Evolutionary conservation across 2,329 filamentous ascomycete genomes (phyloP), one percentile per base, ranked within the genome.

Genomic region (Colletotrichum horii): DNA sequence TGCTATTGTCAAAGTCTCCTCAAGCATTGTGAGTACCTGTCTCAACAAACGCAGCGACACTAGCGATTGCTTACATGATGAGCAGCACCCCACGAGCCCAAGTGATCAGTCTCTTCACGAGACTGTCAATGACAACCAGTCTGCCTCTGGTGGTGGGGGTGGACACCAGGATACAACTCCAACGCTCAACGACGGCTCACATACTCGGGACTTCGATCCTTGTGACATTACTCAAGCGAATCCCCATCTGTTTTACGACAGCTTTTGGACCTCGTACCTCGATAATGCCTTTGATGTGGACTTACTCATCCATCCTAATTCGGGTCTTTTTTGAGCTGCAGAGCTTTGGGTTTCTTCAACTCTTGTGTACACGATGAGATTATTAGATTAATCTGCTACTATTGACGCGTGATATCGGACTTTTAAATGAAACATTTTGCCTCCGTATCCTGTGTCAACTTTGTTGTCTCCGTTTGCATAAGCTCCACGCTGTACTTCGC

Each of bases 191-290:
- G 3, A 64, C 22, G 14, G 30, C n/a, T 64, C 22, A 6, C 4
- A 38, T 24, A n/a, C 15, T 5, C 15, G 4, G 32, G 9, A 66
- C 2, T 30, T 26, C 4, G 32, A 30, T 7, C 24, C 16, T 22
- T 22, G 22, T 6, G 32, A 15, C 7, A 32, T 69, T 8, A 15
- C n/a, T 43, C n/a, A 71, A 66, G 32, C 43, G 11, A 60, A 62
- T n/a, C 12, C 64, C 8, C 69, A 71, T 22, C 11, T 72, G 1
- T 72, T 72, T 5, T 72, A 72, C 15, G 55, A 72, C 28, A 68
- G 14, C 28, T 72, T 72, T 26, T 72, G 70, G 70, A 48, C 34
- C 2, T 58, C 34, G 4, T 72, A 72, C 4, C 70, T 68, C 0
- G 64, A 68, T 19, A 68, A 24, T n/a, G 38, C 64, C 4, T 72